A percentile compares a stretch with the other conserved stretches of the same genome.
phyloP scores from a whole-genome alignment of 345 rosid genomes.

The Hibiscus syriacus region DNA sequence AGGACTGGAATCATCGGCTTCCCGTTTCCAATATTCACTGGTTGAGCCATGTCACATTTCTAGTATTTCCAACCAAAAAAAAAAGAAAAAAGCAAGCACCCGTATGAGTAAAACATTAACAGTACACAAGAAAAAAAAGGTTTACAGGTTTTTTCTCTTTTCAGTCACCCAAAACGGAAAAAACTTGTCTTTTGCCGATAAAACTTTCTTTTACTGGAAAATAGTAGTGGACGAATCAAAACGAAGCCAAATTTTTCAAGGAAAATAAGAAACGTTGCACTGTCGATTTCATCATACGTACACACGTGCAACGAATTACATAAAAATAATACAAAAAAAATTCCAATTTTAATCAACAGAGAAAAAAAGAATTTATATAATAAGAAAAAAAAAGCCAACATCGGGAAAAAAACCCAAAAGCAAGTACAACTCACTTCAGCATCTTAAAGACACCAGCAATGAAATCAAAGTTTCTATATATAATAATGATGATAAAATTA shows the following conservation, averaged over 20 bases:
- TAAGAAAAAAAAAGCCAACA: not conserved
- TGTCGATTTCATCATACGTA: too few species aligned
- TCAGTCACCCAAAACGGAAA: not conserved
- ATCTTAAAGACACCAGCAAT: not conserved
- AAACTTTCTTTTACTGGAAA: not conserved
- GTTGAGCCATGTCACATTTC: slow-evolving; percentile 28
- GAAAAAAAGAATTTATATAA: not conserved
- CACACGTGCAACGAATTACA: too few species aligned
- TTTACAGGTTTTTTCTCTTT: too few species aligned
- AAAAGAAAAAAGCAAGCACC: not conserved
- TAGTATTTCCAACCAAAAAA: slow-evolving; percentile 2
- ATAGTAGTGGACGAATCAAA: too few species aligned
- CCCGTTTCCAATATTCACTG: slow-evolving; percentile 32
- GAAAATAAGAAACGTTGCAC: not conserved
- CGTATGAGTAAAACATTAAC: slow-evolving; percentile 5
- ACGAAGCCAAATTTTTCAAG: not conserved
- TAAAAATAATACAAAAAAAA: not conserved
- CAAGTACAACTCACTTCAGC: not conserved
- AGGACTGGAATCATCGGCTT: slow-evolving; percentile 46
- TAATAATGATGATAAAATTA: not conserved
- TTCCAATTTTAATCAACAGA: not conserved
- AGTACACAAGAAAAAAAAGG: too few species aligned
- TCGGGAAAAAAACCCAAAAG: not conserved
- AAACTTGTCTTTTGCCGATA: not conserved
- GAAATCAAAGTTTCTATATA: not conserved